phyloP scores from a whole-genome alignment of 345 rosid species.

The Punica granatum region DNA sequence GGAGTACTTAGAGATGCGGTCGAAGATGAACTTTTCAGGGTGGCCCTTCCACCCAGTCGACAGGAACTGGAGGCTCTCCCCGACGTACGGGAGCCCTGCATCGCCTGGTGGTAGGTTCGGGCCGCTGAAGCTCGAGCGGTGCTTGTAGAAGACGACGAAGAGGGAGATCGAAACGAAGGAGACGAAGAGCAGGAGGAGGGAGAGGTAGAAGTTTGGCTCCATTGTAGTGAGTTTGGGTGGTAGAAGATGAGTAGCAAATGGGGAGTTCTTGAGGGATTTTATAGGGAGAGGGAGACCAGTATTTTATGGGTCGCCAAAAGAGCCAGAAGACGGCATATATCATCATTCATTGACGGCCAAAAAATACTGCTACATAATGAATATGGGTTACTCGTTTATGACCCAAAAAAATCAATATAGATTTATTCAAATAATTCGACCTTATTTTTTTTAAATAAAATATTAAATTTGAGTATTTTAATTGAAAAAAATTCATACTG shows the following conservation, averaged over 20 bases:
- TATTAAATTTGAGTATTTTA: no score
- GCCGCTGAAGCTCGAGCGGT: conserved; percentile 11
- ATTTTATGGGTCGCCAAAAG: not conserved
- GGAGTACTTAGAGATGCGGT: conserved; percentile 13
- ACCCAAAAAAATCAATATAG: no score
- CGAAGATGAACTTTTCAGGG: conserved; percentile 22
- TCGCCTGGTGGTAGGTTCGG: conserved; percentile 16
- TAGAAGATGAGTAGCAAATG: not conserved
- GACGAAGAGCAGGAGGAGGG: conserved; percentile 16
- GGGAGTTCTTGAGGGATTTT: not conserved
- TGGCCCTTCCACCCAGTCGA: conserved; percentile 19
- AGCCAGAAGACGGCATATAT: not conserved
- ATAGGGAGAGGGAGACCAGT: not conserved
- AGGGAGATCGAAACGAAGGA: conserved; percentile 12
- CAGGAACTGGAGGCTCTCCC: conserved; percentile 16
- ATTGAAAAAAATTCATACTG: no score
- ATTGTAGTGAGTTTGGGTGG: not conserved
- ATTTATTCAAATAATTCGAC: no score
- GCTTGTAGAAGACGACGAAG: conserved; percentile 17
- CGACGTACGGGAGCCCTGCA: conserved; percentile 13
- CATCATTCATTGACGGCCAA: not conserved
- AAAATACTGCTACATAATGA: not conserved
- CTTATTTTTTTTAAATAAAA: no score
- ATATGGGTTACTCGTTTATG: no score
- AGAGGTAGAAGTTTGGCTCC: conserved; percentile 15